Conservation (phyloP, 441 rosid species). For the Jatropha multifida region DNA sequence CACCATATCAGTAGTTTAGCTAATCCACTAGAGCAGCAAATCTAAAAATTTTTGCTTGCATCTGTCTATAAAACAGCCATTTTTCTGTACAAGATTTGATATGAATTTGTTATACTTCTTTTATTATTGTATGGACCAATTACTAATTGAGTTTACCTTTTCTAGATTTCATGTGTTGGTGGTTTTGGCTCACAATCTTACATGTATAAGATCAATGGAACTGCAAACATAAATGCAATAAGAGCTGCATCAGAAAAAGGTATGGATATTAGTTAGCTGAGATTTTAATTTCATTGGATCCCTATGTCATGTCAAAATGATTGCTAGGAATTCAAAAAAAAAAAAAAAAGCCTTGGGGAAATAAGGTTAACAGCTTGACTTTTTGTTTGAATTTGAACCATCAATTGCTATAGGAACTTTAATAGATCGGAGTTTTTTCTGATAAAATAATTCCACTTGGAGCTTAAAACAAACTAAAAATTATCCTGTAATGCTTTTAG, state of each 20-base stretch:
- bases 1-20: not conserved
- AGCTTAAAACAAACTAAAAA: not conserved
- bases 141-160: slow-evolving; percentile 24
- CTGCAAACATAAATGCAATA: slow-evolving; percentile 92
- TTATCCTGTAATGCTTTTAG: not conserved
- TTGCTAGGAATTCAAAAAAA: not conserved
- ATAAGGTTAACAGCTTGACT: not conserved
- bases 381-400: not conserved
- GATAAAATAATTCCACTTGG: not conserved
- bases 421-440: not conserved
- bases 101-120: not conserved
- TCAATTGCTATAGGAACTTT: not conserved
- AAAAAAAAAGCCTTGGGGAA: not conserved
- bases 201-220: slow-evolving; percentile 96
- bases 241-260: slow-evolving; percentile 93
- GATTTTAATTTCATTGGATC: not conserved
- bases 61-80: not conserved
- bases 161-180: slow-evolving; percentile 92
- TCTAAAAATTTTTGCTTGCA: not conserved
- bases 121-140: slow-evolving; percentile 12
- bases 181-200: slow-evolving; percentile 93
- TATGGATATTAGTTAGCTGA: slow-evolving; percentile 16
- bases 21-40: not conserved
- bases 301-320: not conserved
- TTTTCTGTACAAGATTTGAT: not conserved